phyloP scores from a whole-genome alignment of 495 filamentous ascomycete species.

The Podospora pseudopauciseta region DNA sequence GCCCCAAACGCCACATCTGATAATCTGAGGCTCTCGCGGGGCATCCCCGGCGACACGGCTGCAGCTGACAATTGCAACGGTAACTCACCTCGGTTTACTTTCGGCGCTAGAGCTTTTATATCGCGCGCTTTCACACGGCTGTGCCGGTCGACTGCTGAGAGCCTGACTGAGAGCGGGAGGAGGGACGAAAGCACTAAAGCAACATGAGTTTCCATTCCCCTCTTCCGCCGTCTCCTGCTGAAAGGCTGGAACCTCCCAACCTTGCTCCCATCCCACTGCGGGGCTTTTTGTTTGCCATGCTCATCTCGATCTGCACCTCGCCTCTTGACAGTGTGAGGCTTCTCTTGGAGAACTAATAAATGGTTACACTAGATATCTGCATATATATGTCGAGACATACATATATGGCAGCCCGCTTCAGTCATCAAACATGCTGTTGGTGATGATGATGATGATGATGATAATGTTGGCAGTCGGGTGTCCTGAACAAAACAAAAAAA shows the following conservation, averaged over 20 bases:
- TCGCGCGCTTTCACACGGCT: constrained; percentile 5
- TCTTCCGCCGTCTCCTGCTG: neutral
- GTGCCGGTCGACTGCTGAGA: neutral
- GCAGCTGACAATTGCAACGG: neutral
- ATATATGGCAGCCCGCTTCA: neutral
- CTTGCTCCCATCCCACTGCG: constrained; percentile 1
- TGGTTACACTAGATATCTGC: no score
- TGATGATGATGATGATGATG: neutral
- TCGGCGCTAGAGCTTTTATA: constrained; percentile 1
- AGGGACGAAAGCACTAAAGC: no score
- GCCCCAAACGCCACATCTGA: neutral
- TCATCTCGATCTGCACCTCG: constrained; percentile 8
- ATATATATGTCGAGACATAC: no score
- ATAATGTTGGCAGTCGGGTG: neutral
- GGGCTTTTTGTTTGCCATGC: constrained; percentile 3
- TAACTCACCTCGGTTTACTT: neutral
- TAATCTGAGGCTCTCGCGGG: neutral
- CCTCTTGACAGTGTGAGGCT: neutral
- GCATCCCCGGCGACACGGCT: neutral
- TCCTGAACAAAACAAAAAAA: neutral
- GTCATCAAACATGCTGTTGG: neutral
- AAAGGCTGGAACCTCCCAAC: neutral
- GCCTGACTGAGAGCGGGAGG: no score
- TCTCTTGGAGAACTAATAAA: neutral
- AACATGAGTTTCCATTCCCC: neutral